These are phyloP conservation scores for Endothia cerciana DNA, from an alignment of 2,329 filamentous ascomycete species.

Conservation along the genomic window DNA sequence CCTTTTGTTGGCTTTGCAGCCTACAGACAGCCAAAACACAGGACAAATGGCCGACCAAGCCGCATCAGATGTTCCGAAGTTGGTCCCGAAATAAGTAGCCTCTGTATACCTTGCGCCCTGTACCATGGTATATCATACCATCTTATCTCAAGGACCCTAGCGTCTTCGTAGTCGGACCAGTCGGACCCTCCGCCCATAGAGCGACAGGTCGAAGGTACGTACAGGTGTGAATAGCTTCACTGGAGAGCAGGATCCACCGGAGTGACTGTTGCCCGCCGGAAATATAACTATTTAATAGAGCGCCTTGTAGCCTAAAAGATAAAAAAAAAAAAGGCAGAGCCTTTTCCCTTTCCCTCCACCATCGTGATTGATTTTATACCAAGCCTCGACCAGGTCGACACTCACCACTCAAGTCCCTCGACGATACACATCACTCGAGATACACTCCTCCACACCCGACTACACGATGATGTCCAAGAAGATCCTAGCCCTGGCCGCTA, in stretches of 20 bases:
- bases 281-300: background rate
- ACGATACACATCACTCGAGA: background rate
- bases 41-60: too few species aligned
- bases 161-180: conserved; percentile 2
- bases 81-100: too few species aligned
- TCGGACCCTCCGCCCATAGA: background rate
- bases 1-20: background rate
- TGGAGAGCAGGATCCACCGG: background rate
- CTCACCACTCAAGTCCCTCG: too few species aligned
- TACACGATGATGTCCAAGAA: background rate
- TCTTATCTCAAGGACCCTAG: background rate
- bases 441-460: background rate
- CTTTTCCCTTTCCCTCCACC: background rate
- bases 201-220: background rate
- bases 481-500: background rate
- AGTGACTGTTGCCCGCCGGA: background rate
- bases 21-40: too few species aligned
- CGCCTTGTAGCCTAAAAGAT: background rate
- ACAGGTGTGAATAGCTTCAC: background rate
- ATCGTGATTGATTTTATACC: too few species aligned
- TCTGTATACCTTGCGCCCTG: background rate
- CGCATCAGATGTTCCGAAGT: too few species aligned
- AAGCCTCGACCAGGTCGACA: too few species aligned
- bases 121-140: too few species aligned
- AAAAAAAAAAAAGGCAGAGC: background rate